A percentile compares a stretch with the other conserved stretches of the same genome.
Evolutionary conservation across 1,284 basidiomycete genomes (phyloP).

Genomic region (Ustilago tritici): DNA sequence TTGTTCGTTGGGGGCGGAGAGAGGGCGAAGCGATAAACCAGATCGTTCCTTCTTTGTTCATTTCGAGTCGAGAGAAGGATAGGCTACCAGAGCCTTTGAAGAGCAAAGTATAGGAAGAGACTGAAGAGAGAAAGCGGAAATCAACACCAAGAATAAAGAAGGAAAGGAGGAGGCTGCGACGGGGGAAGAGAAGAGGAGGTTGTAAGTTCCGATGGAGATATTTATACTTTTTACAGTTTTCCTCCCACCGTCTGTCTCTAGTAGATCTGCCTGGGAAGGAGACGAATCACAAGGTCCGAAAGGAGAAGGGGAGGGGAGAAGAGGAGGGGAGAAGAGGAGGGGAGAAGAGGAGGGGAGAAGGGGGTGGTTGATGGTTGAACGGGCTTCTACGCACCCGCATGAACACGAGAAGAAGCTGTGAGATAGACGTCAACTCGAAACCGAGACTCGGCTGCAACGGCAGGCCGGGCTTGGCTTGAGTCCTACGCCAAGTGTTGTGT

Average conservation of each 20-base stretch:
- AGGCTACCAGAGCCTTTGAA: conserved; percentile 45
- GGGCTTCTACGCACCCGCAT: conserved; percentile 19
- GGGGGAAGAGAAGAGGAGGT: background rate
- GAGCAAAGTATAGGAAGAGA: conserved; percentile 7
- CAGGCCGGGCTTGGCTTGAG: background rate
- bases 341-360: conserved; percentile 3
- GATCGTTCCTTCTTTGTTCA: conserved; percentile 20
- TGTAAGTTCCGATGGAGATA: background rate
- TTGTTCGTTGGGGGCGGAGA: background rate
- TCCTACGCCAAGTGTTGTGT: background rate
- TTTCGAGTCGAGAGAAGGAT: background rate
- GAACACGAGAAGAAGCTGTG: no score
- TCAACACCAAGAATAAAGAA: conserved; percentile 21
- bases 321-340: conserved; percentile 6
- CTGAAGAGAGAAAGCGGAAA: conserved; percentile 22
- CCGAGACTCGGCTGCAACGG: background rate
- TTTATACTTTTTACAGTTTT: conserved; percentile 22
- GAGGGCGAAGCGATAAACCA: conserved; percentile 11
- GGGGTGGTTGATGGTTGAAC: conserved; percentile 12
- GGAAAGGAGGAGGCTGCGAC: conserved; percentile 20
- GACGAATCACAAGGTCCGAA: no score
- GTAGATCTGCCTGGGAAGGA: background rate
- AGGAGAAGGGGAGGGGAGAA: conserved; percentile 1
- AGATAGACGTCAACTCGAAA: conserved; percentile 5
- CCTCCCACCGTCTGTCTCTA: background rate